Conservation (phyloP, 2,329 filamentous ascomycete genomes). For the Alternaria sp. region DNA sequence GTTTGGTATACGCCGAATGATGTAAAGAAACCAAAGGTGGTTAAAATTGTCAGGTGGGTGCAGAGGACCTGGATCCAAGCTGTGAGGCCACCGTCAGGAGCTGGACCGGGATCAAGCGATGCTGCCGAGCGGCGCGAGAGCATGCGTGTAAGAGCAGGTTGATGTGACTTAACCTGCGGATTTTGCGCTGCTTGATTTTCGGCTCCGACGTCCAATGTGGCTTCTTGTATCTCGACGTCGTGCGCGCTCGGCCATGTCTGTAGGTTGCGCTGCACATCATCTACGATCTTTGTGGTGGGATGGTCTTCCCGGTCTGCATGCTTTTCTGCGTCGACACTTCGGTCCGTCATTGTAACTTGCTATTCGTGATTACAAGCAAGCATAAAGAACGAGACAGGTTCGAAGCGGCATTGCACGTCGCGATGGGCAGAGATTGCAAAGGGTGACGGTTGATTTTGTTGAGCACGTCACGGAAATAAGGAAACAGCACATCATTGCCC, state of each 20-base stretch:
- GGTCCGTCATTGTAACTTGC: conserved; percentile 1
- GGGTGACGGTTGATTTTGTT: neutral
- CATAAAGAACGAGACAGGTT: neutral
- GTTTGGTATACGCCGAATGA: conserved; percentile 67
- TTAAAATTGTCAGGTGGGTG: conserved; percentile 64
- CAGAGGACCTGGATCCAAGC: conserved; percentile 66
- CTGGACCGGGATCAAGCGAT: conserved; percentile 39
- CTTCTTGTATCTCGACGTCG: conserved; percentile 29
- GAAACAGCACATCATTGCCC: neutral
- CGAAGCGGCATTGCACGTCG: neutral
- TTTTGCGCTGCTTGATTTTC: conserved; percentile 6
- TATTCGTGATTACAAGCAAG: neutral
- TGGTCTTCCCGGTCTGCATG: neutral
- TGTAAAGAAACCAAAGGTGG: conserved; percentile 64
- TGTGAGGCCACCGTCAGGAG: conserved; percentile 59
- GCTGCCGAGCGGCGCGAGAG: conserved; percentile 35
- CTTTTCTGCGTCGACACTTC: neutral
- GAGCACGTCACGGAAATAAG: conserved; percentile 6
- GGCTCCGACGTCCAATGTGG: conserved; percentile 12
- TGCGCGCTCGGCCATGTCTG: conserved; percentile 24
- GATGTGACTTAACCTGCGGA: neutral
- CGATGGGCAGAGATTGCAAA: neutral
- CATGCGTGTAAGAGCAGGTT: conserved; percentile 25
- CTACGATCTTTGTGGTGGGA: neutral
- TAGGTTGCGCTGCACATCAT: conserved; percentile 12